Base-by-base conservation (phyloP, 495 filamentous ascomycete species). In the Daldinia vernicosa region DNA sequence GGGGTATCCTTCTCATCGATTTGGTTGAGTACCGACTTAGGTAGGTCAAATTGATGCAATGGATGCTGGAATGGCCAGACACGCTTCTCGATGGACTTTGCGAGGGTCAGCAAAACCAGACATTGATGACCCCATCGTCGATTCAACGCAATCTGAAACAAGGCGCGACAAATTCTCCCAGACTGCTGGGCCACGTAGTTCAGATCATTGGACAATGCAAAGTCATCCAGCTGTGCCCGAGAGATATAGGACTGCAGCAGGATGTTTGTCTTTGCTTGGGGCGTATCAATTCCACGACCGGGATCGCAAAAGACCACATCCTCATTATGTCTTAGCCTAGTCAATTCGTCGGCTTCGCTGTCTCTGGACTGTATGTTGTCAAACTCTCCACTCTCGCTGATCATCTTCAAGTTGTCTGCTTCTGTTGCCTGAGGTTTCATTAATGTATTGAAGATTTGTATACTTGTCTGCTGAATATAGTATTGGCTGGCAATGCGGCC, bases 121-220 rank as follows among this genome's bases (percentile, higher is more conserved):
- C 95, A 98, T 76, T 98, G 93, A 70, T 95, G 89, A 7, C 95
- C 95, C 95, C 95, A 99, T 63, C 92, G 86, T 39, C 96, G 84
- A 74, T 97, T 98, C 55, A 99, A 80, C 3, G 95, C 94, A 71
- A 98, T 97, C 92, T 97, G 96, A 80, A 99, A 99, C 6, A 99
- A 80, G 15, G 95, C 92, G 60, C 95, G 88, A 77, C 94, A 97
- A 59, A 99, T 98, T 77, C 95, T 89, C 2, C 93, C 93, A 11
- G 96, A 88, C 74, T 98, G 97, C 77, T 99, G 95, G 1, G 96
- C 91, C 28, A 99, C 93, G 77, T 99, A 99, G 61, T 92, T 92
- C 2, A 90, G 89, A 78, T 99, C 95, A 17, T 94, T 97, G 0
- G 91, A 86, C 28, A 99, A 79, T 6, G 95, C 92, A 80, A 97